Evolutionary conservation across 345 rosid genomes (phyloP), one percentile per base, ranked within the genome.

Genomic region (Carallia pectinifolia): DNA sequence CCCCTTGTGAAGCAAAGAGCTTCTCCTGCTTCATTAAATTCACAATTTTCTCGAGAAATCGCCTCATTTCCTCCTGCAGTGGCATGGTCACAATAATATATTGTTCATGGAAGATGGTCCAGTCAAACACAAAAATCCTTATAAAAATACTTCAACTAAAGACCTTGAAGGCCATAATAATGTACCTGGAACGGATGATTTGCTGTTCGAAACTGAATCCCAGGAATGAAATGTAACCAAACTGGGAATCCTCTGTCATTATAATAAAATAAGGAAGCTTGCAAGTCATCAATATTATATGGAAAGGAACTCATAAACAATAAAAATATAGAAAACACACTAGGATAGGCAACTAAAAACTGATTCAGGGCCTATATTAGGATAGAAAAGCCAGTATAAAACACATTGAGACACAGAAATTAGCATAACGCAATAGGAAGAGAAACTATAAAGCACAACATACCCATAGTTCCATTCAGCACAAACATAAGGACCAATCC

Each of bases 401-500:
- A 30, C 63, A 27, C 33, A 23, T 56, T 2, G 44, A 47, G 12
- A 60, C 31, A 27, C 48, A 13, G 40, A 23, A 58, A 16, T 58
- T 1, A 4, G 55, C 5, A 36, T 18, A 5, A 23, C 27, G 16
- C 6, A 31, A 5, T 3, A n/a, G 16, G 6, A 30, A 66, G 34
- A 6, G 66, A 65, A 60, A 23, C 31, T 6, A 16, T 15, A 27
- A 40, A 53, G 36, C n/a, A n/a, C 38, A 72, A 63, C 80, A 7
- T 17, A 88, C 92, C 92, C 90, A 36, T 82, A 88, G 61, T 85
- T 88, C 92, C 92, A 88, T 81, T 88, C 92, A 37, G 92, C 92
- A 73, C 92, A 85, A 33, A 80, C 92, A 80, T 88, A 88, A n/a
- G 90, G 92, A 0, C 92, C 92, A 62, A 88, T 85, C 79, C 92